A percentile compares a stretch with the other conserved stretches of the same genome.
Evolutionary conservation across 1,139 yeast species (phyloP).

Genomic region (Pichiaceae sp.): DNA sequence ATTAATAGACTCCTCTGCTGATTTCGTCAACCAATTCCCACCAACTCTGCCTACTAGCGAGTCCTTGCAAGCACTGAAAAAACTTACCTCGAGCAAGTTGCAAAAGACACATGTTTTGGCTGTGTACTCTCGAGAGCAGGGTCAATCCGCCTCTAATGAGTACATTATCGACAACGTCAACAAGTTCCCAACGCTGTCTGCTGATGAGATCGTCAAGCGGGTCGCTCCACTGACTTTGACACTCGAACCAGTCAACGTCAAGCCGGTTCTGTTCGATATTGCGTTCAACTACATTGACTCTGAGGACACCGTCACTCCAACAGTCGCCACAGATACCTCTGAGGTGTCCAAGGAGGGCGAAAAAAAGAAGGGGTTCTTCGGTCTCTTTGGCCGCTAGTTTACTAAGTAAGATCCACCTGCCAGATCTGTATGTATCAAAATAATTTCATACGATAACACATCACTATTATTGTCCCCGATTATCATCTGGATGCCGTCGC

Average conservation of each 20-base stretch:
- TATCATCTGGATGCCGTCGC: too few relatives aligned
- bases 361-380: slow-evolving; percentile 34
- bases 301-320: slow-evolving; percentile 13
- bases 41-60: slow-evolving; percentile 27
- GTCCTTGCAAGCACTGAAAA: slow-evolving; percentile 26
- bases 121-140: slow-evolving; percentile 29
- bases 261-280: slow-evolving; percentile 85
- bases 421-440: too few relatives aligned
- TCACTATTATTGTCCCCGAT: too few relatives aligned
- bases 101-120: slow-evolving; percentile 43
- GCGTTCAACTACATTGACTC: slow-evolving; percentile 75
- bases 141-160: slow-evolving; percentile 6
- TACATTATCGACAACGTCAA: slow-evolving; percentile 41
- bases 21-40: slow-evolving; percentile 20
- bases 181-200: slow-evolving; percentile 32
- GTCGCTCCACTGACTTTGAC: slow-evolving; percentile 37
- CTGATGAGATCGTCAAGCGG: slow-evolving; percentile 29
- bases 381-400: slow-evolving; percentile 35
- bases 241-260: slow-evolving; percentile 54
- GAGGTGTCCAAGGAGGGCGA: slow-evolving; percentile 2
- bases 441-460: too few relatives aligned
- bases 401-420: not conserved
- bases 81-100: slow-evolving; percentile 25
- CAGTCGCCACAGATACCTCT: not conserved
- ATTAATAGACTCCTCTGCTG: slow-evolving; percentile 11